These are phyloP conservation scores for Candida ulmi DNA, from an alignment of 805 yeast genomes.

Conservation along the genomic window DNA sequence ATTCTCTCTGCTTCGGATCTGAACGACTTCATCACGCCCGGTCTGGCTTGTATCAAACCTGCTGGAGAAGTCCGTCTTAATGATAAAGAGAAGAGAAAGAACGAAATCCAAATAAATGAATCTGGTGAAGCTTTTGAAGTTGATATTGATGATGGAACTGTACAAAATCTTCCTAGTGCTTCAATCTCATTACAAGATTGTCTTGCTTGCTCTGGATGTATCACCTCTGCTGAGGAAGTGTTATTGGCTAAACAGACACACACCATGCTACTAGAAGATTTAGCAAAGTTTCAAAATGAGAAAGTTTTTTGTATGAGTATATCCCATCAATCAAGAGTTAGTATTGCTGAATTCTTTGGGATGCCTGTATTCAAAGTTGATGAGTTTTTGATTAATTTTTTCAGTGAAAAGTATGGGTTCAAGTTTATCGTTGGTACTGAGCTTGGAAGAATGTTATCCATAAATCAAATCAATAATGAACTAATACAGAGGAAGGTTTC, in stretches of 20 bases:
- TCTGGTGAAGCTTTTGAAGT: constrained; percentile 66
- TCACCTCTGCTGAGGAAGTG: constrained; percentile 95
- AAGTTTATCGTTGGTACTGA: constrained; percentile 78
- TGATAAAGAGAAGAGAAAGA: constrained; percentile 20
- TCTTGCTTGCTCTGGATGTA: constrained; percentile 94
- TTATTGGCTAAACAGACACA: constrained; percentile 88
- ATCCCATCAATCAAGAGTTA: constrained; percentile 81
- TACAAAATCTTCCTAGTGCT: constrained; percentile 57
- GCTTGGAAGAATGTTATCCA: constrained; percentile 66
- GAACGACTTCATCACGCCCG: constrained; percentile 92
- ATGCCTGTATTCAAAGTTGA: constrained; percentile 55
- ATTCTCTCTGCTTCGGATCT: constrained; percentile 82
- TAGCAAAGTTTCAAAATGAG: constrained; percentile 30
- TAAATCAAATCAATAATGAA: constrained; percentile 43
- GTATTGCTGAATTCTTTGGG: constrained; percentile 65
- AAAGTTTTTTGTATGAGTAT: constrained; percentile 66
- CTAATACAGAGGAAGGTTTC: constrained; percentile 15
- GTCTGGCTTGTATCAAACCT: constrained; percentile 92
- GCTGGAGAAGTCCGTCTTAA: constrained; percentile 38
- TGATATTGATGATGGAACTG: constrained; percentile 47
- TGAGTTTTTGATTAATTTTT: constrained; percentile 49
- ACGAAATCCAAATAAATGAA: constrained; percentile 53
- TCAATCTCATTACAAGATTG: constrained; percentile 90
- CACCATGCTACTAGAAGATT: constrained; percentile 60
- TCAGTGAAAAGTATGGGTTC: constrained; percentile 60